phyloP scores from a whole-genome alignment of 2,329 filamentous ascomycete species.

The Hypoxylon sp. region DNA sequence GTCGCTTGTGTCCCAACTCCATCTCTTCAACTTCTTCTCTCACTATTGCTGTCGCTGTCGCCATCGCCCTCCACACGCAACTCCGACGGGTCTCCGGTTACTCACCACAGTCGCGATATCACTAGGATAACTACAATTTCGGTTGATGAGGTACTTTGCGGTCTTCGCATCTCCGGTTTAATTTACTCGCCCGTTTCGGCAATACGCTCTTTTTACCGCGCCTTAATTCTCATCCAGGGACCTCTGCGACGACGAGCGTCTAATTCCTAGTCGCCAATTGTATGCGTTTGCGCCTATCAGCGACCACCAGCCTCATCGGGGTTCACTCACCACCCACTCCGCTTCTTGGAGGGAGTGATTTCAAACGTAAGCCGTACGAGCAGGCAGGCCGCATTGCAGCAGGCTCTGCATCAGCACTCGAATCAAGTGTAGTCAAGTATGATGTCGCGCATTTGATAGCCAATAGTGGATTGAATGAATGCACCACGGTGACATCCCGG shows the following conservation, averaged over 20 bases:
- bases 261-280: conserved; percentile 35
- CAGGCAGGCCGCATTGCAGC: conserved; percentile 40
- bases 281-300: conserved; percentile 53
- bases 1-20: conserved; percentile 17
- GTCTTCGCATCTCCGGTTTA: conserved; percentile 45
- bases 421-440: conserved; percentile 46
- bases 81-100: conserved; percentile 7
- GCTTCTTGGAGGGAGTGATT: conserved; percentile 58
- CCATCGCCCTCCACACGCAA: background rate
- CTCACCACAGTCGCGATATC: conserved; percentile 1
- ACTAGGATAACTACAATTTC: conserved; percentile 21
- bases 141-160: conserved; percentile 38
- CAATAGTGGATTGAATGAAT: conserved; percentile 53
- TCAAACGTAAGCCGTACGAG: conserved; percentile 53
- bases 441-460: conserved; percentile 51
- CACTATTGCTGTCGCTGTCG: conserved; percentile 7
- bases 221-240: conserved; percentile 34
- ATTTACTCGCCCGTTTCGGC: conserved; percentile 55
- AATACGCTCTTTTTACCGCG: conserved; percentile 46
- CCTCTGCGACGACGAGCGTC: conserved; percentile 37
- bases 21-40: conserved; percentile 17
- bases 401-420: conserved; percentile 39
- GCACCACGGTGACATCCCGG: conserved; percentile 53
- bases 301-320: conserved; percentile 56
- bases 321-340: conserved; percentile 55